Evolutionary conservation across 345 rosid species (phyloP), one percentile per base, ranked within the genome.

Genomic region (Euphorbia tirucalli): DNA sequence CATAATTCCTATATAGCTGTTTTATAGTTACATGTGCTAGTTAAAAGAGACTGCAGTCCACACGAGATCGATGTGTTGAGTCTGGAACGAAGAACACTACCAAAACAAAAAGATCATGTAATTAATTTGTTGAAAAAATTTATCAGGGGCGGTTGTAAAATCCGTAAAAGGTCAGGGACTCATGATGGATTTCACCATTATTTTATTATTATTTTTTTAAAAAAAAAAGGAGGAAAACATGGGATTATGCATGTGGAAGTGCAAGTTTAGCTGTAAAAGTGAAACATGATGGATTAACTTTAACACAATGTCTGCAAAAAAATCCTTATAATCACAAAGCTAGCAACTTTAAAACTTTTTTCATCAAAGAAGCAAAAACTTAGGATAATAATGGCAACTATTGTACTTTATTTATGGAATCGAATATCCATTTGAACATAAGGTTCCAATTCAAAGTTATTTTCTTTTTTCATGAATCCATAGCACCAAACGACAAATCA

Each of bases 241-340:
- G 60, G 13, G 1, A 27, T 64, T 61, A 41, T 35, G 46, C 43
- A 35, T 61, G 66, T 32, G 28, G 1, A 63, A 63, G 67, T 63
- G 67, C 67, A 63, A 35, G 25, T 46, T 64, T 64, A 64, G 67
- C 52, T 64, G 67, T 21, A 64, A 64, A 64, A 64, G 67, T 39
- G 67, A 64, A 39, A 41, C 14, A 41, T 64, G 19, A 39, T 64
- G 31, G 46, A 41, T 8, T 11, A 24, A 21, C 41, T 37, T 55
- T 16, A 56, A n/a, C n/a, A 25, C 35, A 27, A 57, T 19, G 35
- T 3, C 13, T 35, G 21, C 19, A 32, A 15, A 10, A 31, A 31
- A 14, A n/a, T n/a, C n/a, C 28, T 10, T 10, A 41, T 18, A 11
- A 67, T 15, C 71, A 52, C 71, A 67, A 52, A 67, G 46, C 8